Evolutionary conservation across 768 basidiomycete species (phyloP), one percentile per base, ranked within the genome.

Genomic region (Mycena polygramma): DNA sequence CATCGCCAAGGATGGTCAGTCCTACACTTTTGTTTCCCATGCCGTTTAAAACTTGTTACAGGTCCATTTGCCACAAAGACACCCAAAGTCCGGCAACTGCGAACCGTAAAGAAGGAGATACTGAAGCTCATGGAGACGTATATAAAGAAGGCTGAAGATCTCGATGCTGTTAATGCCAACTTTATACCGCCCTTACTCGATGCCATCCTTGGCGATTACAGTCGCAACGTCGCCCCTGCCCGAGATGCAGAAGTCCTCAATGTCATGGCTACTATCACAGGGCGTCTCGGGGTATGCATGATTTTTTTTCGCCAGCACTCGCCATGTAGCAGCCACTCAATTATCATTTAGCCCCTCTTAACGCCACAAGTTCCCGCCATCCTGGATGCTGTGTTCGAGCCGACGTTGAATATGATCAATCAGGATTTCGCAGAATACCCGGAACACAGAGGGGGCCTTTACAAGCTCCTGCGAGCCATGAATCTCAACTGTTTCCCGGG

Each of bases 341-440:
- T 51, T 68, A 64, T 51, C 55, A 63, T 61, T 20, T 75, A 99
- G 96, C 82, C 87, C 26, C 87, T 96, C 51, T 87, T 98, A 63
- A 97, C 94, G 13, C 94, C 96, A 7, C 96, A 98, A 89, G 93
- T 99, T 20, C 94, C 94, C 4, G 93, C 97, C 11, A 94, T 98
- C 68, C 87, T 99, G 58, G 97, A 99, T 76, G 96, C 97, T 13
- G 95, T 99, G 57, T 99, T 99, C 78, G 97, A 98, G 80, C 94
- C 95, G 52, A 99, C 98, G 6, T 83, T 99, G 68, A 92, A 91
- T 75, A 99, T 99, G 98, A 99, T 99, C 80, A 99, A 98, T 81
- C 95, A 98, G 86, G 97, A 99, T 84, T 97, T 99, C 74, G 85
- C 97, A n/a, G 98, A 99, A 81, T 99, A 89, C 84, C 98, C 98